Conservation (phyloP, 306 rosid genomes). For the Carpinus viminea region DNA sequence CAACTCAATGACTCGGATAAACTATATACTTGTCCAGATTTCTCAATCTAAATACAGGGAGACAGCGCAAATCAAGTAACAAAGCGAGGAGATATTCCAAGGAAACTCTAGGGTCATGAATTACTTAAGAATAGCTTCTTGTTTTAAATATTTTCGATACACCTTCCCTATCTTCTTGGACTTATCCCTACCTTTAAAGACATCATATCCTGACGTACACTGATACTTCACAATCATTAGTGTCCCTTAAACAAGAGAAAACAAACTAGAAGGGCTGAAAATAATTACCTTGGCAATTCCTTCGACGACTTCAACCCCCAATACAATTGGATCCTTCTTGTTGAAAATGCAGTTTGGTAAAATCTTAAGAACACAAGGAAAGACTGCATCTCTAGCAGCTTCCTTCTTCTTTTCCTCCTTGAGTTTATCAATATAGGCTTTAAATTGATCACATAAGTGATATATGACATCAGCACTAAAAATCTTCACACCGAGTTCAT, state of each 20-base stretch:
- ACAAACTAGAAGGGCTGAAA: neutral
- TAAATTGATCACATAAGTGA: conserved; percentile 86
- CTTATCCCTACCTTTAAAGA: neutral
- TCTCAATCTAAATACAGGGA: neutral
- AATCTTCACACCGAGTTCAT: conserved; percentile 75
- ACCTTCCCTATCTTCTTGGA: neutral
- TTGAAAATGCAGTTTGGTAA: conserved; percentile 88
- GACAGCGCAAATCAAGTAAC: neutral
- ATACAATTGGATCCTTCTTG: conserved; percentile 95
- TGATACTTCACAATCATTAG: neutral
- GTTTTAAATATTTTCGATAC: neutral
- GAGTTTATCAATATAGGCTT: conserved; percentile 81
- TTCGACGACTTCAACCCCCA: conserved; percentile 92
- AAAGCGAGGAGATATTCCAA: neutral
- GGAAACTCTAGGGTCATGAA: neutral
- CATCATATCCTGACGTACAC: too few relatives aligned
- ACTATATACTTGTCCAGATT: neutral
- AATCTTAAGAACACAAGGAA: conserved; percentile 80
- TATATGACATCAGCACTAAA: conserved; percentile 90
- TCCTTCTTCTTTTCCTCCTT: conserved; percentile 95
- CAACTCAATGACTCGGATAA: neutral
- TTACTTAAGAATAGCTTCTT: neutral
- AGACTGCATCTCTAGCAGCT: conserved; percentile 89
- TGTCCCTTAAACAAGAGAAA: neutral
- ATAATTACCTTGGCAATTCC: conserved; percentile 81